phyloP scores from a whole-genome alignment of 179 eudicot genomes.

The Actinidia polygama region DNA sequence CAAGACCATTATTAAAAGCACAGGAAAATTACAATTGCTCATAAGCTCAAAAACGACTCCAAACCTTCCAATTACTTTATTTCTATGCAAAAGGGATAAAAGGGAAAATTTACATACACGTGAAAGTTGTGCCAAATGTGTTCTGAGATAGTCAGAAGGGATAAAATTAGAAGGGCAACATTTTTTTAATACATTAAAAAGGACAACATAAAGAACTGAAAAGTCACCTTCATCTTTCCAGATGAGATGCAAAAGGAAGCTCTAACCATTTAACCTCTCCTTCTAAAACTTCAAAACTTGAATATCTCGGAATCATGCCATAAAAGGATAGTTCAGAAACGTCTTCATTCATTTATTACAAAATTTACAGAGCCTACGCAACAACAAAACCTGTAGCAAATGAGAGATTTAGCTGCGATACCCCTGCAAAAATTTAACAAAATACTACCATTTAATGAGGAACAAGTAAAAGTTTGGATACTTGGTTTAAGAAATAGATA shows the following conservation, averaged over 20 bases:
- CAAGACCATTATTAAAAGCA: neutral
- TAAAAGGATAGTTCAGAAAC: neutral
- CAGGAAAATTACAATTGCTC: neutral
- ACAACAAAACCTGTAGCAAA: neutral
- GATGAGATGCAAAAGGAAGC: conserved; percentile 7
- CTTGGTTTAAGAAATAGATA: neutral
- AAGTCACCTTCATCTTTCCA: conserved; percentile 1
- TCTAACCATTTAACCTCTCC: neutral
- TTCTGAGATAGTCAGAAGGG: neutral
- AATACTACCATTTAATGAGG: neutral
- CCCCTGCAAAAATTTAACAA: conserved; percentile 16
- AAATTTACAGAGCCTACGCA: conserved; percentile 18
- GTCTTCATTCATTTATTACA: conserved; percentile 22
- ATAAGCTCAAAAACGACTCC: neutral
- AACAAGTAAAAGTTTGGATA: neutral
- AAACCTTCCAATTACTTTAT: conserved; percentile 12
- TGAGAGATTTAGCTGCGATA: conserved; percentile 4
- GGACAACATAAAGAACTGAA: neutral
- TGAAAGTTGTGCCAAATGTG: neutral
- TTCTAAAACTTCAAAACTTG: neutral
- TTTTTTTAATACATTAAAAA: too few species aligned
- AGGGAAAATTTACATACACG: neutral
- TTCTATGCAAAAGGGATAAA: conserved; percentile 3
- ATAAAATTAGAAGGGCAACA: too few species aligned
- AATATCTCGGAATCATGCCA: neutral